Evolutionary conservation across 2,329 filamentous ascomycete genomes (phyloP).

Genomic region (Pseudocercospora eumusae): DNA sequence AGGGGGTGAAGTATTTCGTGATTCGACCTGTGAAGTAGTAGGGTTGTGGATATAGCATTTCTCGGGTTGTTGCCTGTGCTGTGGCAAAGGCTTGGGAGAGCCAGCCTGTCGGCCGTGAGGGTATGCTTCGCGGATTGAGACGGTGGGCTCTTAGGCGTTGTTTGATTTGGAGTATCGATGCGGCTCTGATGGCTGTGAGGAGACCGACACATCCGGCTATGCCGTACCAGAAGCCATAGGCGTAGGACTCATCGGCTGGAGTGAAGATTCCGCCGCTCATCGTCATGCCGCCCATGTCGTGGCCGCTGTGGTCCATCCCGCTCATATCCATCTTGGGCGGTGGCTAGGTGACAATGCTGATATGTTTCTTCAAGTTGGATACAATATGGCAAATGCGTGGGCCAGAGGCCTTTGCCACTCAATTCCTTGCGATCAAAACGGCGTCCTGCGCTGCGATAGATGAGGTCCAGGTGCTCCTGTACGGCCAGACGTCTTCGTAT

Average conservation of each 20-base stretch:
- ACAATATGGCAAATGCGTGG: no score
- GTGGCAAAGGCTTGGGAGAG: constrained; percentile 36
- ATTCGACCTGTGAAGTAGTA: constrained; percentile 36
- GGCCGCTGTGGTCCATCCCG: constrained; percentile 24
- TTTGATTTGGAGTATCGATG: constrained; percentile 23
- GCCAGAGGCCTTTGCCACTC: neutral
- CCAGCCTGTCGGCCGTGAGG: constrained; percentile 30
- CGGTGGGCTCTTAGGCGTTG: constrained; percentile 20
- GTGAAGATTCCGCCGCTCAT: constrained; percentile 36
- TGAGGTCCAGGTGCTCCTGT: neutral
- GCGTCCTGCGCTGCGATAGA: neutral
- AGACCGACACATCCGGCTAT: constrained; percentile 33
- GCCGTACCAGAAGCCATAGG: constrained; percentile 37
- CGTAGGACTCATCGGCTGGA: constrained; percentile 30
- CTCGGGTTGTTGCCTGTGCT: constrained; percentile 30
- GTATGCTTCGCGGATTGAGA: constrained; percentile 19
- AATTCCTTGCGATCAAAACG: neutral
- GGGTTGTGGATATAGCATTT: constrained; percentile 36
- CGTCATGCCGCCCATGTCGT: constrained; percentile 35
- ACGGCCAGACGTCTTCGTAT: neutral
- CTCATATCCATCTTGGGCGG: constrained; percentile 26
- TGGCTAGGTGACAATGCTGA: neutral
- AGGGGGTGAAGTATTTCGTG: constrained; percentile 38
- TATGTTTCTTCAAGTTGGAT: no score
- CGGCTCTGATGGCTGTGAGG: constrained; percentile 25